Conservation (phyloP, 2,329 filamentous ascomycete genomes). For the Phyllosticta citribraziliensis region DNA sequence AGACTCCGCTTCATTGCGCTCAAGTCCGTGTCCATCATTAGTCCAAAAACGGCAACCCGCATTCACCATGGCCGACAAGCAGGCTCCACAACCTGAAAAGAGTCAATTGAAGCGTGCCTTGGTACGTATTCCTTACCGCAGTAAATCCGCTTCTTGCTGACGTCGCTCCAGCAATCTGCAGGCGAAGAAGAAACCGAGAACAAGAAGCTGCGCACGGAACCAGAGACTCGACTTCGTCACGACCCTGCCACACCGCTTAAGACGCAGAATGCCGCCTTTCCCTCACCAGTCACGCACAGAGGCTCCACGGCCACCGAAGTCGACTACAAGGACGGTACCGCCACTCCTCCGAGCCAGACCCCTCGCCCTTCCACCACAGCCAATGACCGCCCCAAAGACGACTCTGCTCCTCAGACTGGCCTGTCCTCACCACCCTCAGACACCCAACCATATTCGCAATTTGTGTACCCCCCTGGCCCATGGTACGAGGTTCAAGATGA, state of each 20-base stretch:
- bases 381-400: slow-evolving; percentile 12
- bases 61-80: slow-evolving; percentile 18
- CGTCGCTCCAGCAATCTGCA: slow-evolving; percentile 49
- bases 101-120: slow-evolving; percentile 75
- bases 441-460: slow-evolving; percentile 74
- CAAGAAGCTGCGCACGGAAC: slow-evolving; percentile 62
- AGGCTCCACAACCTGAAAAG: slow-evolving; percentile 57
- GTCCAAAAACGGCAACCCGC: slow-evolving; percentile 8
- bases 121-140: slow-evolving; percentile 44
- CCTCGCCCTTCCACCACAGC: slow-evolving; percentile 29
- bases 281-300: slow-evolving; percentile 68
- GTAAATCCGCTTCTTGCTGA: slow-evolving; percentile 15
- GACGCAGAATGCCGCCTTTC: slow-evolving; percentile 46
- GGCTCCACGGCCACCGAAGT: slow-evolving; percentile 52
- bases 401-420: slow-evolving; percentile 22
- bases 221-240: slow-evolving; percentile 33
- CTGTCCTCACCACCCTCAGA: slow-evolving; percentile 61
- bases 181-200: slow-evolving; percentile 51
- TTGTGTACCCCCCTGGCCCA: slow-evolving; percentile 61
- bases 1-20: slow-evolving; percentile 10
- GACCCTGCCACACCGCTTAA: slow-evolving; percentile 44
- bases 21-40: not conserved
- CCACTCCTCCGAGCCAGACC: slow-evolving; percentile 48
- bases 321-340: slow-evolving; percentile 57
- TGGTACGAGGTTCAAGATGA: slow-evolving; percentile 81